These are phyloP conservation scores for Nemania bipapillata DNA, from an alignment of 2,329 filamentous ascomycete species.

Conservation along the genomic window DNA sequence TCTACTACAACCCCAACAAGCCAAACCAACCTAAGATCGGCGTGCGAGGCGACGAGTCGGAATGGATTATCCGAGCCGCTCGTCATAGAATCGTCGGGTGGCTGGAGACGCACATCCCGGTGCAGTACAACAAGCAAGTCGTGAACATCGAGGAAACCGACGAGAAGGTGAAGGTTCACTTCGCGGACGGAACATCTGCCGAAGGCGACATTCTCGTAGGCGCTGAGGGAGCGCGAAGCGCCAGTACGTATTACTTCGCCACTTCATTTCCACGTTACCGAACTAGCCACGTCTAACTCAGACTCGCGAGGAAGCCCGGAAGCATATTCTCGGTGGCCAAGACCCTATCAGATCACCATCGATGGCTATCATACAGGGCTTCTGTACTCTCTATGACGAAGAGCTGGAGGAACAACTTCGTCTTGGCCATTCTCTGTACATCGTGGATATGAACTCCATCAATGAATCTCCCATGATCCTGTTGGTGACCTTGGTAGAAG, in stretches of 20 bases:
- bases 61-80: constrained; percentile 51
- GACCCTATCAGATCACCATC: constrained; percentile 47
- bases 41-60: constrained; percentile 40
- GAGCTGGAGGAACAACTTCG: constrained; percentile 50
- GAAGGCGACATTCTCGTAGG: constrained; percentile 60
- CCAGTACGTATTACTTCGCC: constrained; percentile 46
- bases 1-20: constrained; percentile 39
- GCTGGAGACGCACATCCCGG: constrained; percentile 45
- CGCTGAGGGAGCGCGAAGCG: constrained; percentile 58
- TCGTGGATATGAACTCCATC: constrained; percentile 41
- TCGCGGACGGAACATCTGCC: constrained; percentile 57
- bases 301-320: constrained; percentile 45
- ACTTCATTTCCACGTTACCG: background rate
- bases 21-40: constrained; percentile 34
- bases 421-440: constrained; percentile 50
- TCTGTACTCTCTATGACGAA: constrained; percentile 43
- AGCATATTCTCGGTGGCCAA: constrained; percentile 46
- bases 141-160: constrained; percentile 51
- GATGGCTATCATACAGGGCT: constrained; percentile 47
- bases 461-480: constrained; percentile 39
- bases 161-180: constrained; percentile 54
- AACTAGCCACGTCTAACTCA: background rate
- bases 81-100: constrained; percentile 47
- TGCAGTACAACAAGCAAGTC: constrained; percentile 56
- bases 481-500: constrained; percentile 42